These are phyloP conservation scores for Discostella stelligeroides DNA, from an alignment of 108 stramenopile species.

Conservation along the genomic window DNA sequence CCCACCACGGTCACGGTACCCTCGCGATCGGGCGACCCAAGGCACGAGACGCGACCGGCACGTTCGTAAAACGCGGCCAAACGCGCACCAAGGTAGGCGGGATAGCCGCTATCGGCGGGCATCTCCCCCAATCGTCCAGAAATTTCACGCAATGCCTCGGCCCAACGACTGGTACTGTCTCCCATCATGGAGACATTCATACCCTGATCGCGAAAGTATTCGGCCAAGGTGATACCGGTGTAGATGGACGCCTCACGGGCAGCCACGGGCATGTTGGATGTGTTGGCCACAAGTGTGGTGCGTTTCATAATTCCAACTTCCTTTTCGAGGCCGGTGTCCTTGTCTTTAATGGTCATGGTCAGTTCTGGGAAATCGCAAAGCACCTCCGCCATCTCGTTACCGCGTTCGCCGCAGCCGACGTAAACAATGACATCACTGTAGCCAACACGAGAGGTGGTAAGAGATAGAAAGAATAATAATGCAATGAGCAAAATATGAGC, in stretches of 20 bases:
- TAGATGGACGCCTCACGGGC: slow-evolving; percentile 99
- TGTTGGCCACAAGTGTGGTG: slow-evolving; percentile 99
- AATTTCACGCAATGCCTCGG: slow-evolving; percentile 99
- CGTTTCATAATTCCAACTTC: slow-evolving; percentile 99
- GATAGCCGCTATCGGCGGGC: slow-evolving; percentile 99
- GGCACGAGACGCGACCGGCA: slow-evolving; percentile 96
- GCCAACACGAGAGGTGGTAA: no score
- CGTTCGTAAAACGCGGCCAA: slow-evolving; percentile 99
- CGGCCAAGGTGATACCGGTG: slow-evolving; percentile 97
- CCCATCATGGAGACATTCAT: slow-evolving; percentile 99
- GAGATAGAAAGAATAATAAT: no score
- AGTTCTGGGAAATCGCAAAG: slow-evolving; percentile 99
- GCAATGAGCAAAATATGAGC: no score
- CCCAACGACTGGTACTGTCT: slow-evolving; percentile 99
- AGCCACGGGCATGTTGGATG: slow-evolving; percentile 99
- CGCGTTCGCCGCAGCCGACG: slow-evolving; percentile 94
- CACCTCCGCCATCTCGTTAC: slow-evolving; percentile 99
- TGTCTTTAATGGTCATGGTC: slow-evolving; percentile 93
- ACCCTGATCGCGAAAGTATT: slow-evolving; percentile 99
- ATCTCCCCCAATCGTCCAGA: slow-evolving; percentile 99
- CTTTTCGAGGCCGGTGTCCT: slow-evolving; percentile 76
- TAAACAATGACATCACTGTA: slow-evolving; percentile 88
- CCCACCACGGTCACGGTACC: slow-evolving; percentile 99
- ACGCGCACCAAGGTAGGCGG: slow-evolving; percentile 99
- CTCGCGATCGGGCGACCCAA: slow-evolving; percentile 97